Percentiles rank a stretch among this genome's conserved stretches.
Evolutionary conservation across 202 grass and related monocot species (phyloP).

Genomic region (Schoenoplectus triqueter): DNA sequence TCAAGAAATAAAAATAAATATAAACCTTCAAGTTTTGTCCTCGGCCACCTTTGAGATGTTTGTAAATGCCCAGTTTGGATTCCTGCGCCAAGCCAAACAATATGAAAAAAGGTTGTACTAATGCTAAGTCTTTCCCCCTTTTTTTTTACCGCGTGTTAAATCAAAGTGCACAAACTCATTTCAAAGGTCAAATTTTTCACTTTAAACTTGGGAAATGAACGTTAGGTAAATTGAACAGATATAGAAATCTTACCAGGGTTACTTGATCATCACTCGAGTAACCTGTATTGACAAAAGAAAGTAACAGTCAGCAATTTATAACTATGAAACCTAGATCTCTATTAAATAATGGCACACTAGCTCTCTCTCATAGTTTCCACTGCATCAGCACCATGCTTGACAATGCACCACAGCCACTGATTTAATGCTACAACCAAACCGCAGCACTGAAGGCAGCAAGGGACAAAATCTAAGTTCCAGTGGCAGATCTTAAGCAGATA

Average conservation of each 20-base stretch:
- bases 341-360: not conserved
- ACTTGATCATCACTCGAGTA: slow-evolving; percentile 31
- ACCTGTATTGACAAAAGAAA: slow-evolving; percentile 27
- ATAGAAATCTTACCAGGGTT: slow-evolving; percentile 21
- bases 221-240: not conserved
- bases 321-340: slow-evolving; percentile 31
- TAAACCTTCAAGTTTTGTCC: slow-evolving; percentile 56
- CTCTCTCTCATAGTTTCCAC: not conserved
- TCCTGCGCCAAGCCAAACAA: slow-evolving; percentile 29
- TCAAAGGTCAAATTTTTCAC: slow-evolving; percentile 3
- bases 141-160: not conserved
- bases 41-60: slow-evolving; percentile 46
- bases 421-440: not conserved
- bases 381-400: not conserved
- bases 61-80: slow-evolving; percentile 38
- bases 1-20: not conserved
- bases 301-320: not conserved
- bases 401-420: not conserved
- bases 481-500: slow-evolving; percentile 24
- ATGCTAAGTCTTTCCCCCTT: not conserved
- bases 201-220: not conserved
- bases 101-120: too few relatives aligned
- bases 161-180: not conserved
- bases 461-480: slow-evolving; percentile 15
- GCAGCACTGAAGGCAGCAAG: not conserved